Base-by-base conservation (phyloP, 2,329 filamentous ascomycete genomes). In the Aquanectria penicillioides region DNA sequence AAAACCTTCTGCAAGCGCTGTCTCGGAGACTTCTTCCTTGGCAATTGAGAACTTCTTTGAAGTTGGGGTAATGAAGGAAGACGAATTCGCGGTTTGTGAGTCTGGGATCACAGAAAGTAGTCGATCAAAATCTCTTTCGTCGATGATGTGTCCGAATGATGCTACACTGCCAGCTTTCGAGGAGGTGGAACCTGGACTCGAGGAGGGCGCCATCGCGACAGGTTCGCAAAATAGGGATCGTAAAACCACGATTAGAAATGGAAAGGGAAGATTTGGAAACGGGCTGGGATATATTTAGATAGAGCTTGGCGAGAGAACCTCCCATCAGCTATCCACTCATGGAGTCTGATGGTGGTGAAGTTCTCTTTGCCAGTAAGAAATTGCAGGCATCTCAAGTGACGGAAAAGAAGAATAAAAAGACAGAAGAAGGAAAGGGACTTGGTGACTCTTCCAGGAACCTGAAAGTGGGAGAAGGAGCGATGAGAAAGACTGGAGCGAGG, bases 1-100 rank as follows among this genome's bases (percentile, higher is more conserved):
- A 54, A 71, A 71, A 3, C 64, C 68, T 28, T 65, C 55, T 12
- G 65, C 54, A n/a, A 71, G 65, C 8, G 33, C 55, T 13, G 53
- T 40, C 33, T 67, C 62, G 2, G 66, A 69, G n/a, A 71, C 34
- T 4, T 69, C 64, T 5, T 67, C 64, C 33, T 43, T 52, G 6
- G 43, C 29, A 4, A 58, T 13, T n/a, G 57, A 60, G 36, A 66
- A 66, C 15, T 47, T 57, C 17, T 57, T 65, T 12, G 51, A 18
- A 25, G 13, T 33, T n/a, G 44, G 18, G 8, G 53, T 59, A 17
- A 20, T 44, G 4, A 22, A 20, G 18, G 25, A 10, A 10, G 25
- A n/a, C 5, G 33, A 4, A n/a, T 46, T 31, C 6, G 54, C 15
- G 13, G 37, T 12, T 36, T 64, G 57, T 1, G 65, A 61, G 11